These are phyloP conservation scores for Fonsecaea pedrosoi DNA, from an alignment of 2,329 filamentous ascomycete species.

Conservation along the genomic window DNA sequence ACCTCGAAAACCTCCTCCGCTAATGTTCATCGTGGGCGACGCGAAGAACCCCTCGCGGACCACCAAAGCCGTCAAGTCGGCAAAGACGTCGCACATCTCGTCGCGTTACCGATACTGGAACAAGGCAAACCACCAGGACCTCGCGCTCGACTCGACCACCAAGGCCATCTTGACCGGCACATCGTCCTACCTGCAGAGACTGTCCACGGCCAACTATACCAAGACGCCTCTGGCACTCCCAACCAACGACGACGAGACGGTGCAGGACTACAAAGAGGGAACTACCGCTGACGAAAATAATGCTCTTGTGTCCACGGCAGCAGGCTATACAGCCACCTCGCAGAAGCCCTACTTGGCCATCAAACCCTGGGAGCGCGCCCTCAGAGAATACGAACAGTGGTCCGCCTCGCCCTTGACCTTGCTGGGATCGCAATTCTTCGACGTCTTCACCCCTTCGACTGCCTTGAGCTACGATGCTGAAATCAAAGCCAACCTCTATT, in stretches of 20 bases:
- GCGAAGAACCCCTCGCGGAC: conserved; percentile 10
- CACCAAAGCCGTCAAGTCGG: conserved; percentile 15
- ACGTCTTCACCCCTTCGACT: conserved; percentile 21
- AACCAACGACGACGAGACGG: neutral
- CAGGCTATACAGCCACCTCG: neutral
- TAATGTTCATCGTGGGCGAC: conserved; percentile 30
- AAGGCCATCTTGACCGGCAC: conserved; percentile 25
- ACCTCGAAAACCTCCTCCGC: conserved; percentile 19
- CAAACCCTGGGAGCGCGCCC: conserved; percentile 8
- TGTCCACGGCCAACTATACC: conserved; percentile 4
- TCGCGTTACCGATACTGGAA: conserved; percentile 25
- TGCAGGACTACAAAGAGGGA: neutral
- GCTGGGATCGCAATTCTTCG: conserved; percentile 27
- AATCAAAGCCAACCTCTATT: conserved; percentile 28
- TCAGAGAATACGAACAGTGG: conserved; percentile 14
- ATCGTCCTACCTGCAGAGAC: conserved; percentile 11
- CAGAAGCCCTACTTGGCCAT: conserved; percentile 6
- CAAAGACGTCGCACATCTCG: conserved; percentile 27
- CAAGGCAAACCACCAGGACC: conserved; percentile 23
- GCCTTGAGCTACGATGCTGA: conserved; percentile 22
- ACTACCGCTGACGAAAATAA: neutral
- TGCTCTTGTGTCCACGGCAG: neutral
- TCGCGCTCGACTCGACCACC: conserved; percentile 25
- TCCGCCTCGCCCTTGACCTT: conserved; percentile 7
- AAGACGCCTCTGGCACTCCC: neutral